Conservation (phyloP, 78 protist genomes). For the Chrysochromulina parva region DNA sequence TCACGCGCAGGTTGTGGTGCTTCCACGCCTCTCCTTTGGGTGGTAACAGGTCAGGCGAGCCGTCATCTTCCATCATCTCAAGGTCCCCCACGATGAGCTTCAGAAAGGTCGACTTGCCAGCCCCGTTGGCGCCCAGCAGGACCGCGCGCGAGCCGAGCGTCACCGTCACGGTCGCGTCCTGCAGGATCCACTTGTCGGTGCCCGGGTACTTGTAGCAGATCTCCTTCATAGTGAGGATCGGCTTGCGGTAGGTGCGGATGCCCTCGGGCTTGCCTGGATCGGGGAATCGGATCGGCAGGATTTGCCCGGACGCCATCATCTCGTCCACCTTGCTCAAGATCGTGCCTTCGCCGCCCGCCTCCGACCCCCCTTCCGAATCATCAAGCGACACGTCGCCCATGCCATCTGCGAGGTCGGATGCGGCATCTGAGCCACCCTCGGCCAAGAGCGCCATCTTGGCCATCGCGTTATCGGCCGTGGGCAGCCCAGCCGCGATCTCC, state of each 20-base stretch:
- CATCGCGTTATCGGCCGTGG: background rate
- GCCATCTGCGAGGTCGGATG: background rate
- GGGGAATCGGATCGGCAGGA: background rate
- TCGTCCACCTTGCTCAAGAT: no score
- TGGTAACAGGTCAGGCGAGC: background rate
- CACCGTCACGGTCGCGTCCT: background rate
- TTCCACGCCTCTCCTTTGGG: no score
- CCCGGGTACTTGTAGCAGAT: background rate
- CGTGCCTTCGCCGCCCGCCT: no score
- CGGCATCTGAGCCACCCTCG: background rate
- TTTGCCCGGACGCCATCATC: no score
- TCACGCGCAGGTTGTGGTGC: background rate
- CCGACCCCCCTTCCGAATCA: background rate
- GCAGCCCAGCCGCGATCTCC: background rate
- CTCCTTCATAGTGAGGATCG: background rate
- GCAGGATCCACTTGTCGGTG: background rate
- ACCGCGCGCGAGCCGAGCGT: constrained; percentile 5
- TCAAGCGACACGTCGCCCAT: background rate
- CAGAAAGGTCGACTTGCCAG: constrained; percentile 53
- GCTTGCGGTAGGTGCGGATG: background rate
- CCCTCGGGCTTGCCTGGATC: background rate
- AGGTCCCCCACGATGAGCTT: constrained; percentile 33
- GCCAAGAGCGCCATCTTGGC: background rate
- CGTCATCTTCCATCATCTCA: constrained; percentile 6
- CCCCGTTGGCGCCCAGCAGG: constrained; percentile 51